These are phyloP conservation scores for Suhomyces canberraensis DNA, from an alignment of 805 yeast genomes.

Conservation along the genomic window DNA sequence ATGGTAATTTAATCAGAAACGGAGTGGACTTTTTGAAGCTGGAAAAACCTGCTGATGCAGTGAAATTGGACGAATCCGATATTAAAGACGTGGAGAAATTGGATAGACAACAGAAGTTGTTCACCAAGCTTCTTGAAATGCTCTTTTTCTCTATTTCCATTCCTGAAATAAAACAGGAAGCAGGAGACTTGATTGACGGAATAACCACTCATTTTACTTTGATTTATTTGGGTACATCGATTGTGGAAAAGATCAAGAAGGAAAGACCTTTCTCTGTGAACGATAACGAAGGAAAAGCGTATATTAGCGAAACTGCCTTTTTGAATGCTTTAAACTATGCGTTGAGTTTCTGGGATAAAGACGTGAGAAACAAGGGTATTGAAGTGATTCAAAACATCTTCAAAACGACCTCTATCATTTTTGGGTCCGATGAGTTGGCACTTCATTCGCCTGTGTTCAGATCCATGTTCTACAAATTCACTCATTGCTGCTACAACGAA, in stretches of 20 bases:
- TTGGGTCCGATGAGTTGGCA: conserved; percentile 64
- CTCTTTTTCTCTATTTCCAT: conserved; percentile 75
- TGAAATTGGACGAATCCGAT: conserved; percentile 38
- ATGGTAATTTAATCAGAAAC: conserved; percentile 42
- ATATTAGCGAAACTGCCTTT: conserved; percentile 65
- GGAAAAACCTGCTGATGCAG: conserved; percentile 31
- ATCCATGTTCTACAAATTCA: conserved; percentile 72
- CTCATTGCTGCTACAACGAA: conserved; percentile 90
- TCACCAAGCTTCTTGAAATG: conserved; percentile 62
- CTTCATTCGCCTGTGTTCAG: conserved; percentile 73
- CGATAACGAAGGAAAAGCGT: conserved; percentile 74
- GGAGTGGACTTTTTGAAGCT: conserved; percentile 46
- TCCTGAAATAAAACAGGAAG: conserved; percentile 68
- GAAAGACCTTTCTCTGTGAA: conserved; percentile 69
- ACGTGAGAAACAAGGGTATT: conserved; percentile 70
- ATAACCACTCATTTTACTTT: conserved; percentile 77
- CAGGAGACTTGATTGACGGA: conserved; percentile 56
- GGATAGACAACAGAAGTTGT: conserved; percentile 61
- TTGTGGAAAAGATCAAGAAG: conserved; percentile 63
- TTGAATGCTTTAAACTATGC: conserved; percentile 77
- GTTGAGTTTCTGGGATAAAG: conserved; percentile 68
- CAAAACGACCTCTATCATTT: conserved; percentile 58
- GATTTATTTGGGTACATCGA: conserved; percentile 70
- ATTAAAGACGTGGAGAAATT: conserved; percentile 49
- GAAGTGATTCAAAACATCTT: conserved; percentile 61